These are phyloP conservation scores for Pythium brachiatum DNA, from an alignment of 352 stramenopile genomes.

Conservation along the genomic window DNA sequence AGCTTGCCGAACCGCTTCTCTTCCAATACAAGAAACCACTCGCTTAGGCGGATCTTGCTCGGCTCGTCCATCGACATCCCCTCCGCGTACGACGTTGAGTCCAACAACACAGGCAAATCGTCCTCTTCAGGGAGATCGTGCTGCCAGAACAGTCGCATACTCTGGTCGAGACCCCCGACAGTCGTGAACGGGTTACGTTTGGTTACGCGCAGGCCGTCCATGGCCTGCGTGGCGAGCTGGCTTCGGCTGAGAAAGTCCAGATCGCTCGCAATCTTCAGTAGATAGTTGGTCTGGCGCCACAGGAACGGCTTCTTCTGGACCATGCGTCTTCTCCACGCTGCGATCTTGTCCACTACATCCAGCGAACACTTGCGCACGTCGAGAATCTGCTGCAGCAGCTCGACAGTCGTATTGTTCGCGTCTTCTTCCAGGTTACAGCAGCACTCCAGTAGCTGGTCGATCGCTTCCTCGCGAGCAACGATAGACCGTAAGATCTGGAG, in stretches of 20 bases:
- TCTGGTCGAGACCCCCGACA: constrained; percentile 62
- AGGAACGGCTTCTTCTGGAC: constrained; percentile 53
- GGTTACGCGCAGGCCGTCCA: constrained; percentile 53
- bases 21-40: constrained; percentile 60
- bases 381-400: constrained; percentile 53
- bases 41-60: constrained; percentile 50
- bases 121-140: constrained; percentile 52
- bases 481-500: constrained; percentile 63
- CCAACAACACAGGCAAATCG: constrained; percentile 53
- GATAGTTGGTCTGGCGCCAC: constrained; percentile 65
- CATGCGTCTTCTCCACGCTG: constrained; percentile 60
- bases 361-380: constrained; percentile 46
- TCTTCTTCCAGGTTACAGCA: constrained; percentile 56
- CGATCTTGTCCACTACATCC: constrained; percentile 51
- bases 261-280: constrained; percentile 65
- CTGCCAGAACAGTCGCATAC: constrained; percentile 52
- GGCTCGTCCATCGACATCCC: constrained; percentile 37
- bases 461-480: constrained; percentile 50
- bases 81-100: constrained; percentile 44
- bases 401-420: constrained; percentile 12
- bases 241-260: constrained; percentile 77
- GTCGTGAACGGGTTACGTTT: constrained; percentile 74
- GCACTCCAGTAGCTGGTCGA: constrained; percentile 48
- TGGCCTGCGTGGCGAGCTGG: constrained; percentile 40
- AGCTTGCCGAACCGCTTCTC: constrained; percentile 45